Evolutionary conservation across 176 grass and related monocot species (phyloP), one percentile per base, ranked within the genome.

Genomic region (Bonia amplexicaulis): DNA sequence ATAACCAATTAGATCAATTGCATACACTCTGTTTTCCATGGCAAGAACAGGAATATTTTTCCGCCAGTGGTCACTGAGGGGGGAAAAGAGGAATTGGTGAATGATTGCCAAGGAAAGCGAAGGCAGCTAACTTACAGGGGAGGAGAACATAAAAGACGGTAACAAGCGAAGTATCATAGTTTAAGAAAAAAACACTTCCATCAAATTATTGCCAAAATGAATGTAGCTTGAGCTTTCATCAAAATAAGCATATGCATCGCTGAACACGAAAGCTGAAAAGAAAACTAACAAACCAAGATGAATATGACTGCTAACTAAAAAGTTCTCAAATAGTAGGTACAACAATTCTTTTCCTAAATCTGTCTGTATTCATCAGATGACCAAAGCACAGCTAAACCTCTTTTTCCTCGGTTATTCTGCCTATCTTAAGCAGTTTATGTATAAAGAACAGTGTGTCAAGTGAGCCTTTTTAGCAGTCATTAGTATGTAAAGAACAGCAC

Each of bases 1-100:
- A 73, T 95, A 98, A 44, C 96, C 96, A 87, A 98, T 93, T 64
- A 98, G 89, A 92, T 95, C 93, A 37, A 98, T 92, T 7, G 96
- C 89, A 69, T 89, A 98, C 1, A 98, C 93, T 80, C 91, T 92
- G 59, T 76, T 89, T 72, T 42, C 83, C 51, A 76, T 71, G 10
- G 96, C 87, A 87, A 98, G 93, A 88, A 79, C 71, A 76, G 85
- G 77, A 54, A 98, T 90, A 33, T 95, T 98, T 85, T 98, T 98
- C 59, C 80, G 74, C 96, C 93, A 98, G 76, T 93, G 96, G 74
- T 95, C 89, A 83, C 96, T 98, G 91, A 57, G 85, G 74, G 79
- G 62, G 25, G 16, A 74, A 22, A 71, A 19, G 84, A 47, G 70
- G 61, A 78, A 71, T 41, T 17, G 16, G 16, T 53, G 51, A 53